Evolutionary conservation across 2,329 filamentous ascomycete genomes (phyloP), one percentile per base, ranked within the genome.

Genomic region (Aspergillus pseudoglaucus): DNA sequence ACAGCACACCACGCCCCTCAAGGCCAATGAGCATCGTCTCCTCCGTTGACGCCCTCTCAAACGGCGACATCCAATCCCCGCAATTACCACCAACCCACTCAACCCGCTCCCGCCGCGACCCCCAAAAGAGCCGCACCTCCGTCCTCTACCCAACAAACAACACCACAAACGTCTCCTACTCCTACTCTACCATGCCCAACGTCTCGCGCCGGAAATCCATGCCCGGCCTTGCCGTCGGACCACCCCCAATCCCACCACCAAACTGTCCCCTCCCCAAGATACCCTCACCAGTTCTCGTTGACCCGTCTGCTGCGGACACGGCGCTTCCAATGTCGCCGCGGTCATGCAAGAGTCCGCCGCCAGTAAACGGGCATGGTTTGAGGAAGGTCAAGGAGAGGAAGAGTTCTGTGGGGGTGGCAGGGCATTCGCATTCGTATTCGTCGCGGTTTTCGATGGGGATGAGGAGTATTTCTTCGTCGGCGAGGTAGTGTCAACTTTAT

Each of bases 221-320:
- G 57, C 60, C 59, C 2, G 64, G 64, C 1, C 49, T 67, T 14
- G 46, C 53, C 8, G 51, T 60, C 25, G 64, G 63, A 0, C 64
- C 63, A 22, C 63, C 64, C 1, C 46, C 52, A 9, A 59, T 58
- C 7, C 64, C 64, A 35, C 64, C 64, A 30, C 64, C 64, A 3
- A 65, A 61, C 37, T 65, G 59, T 35, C 64, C 64, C 1, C 50
- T 67, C 3, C 64, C 64, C 4, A 61, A 66, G 39, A 60, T 67
- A 1, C 64, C 64, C 6, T 58, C 56, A 0, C 52, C 56, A 7
- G 38, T 53, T 4, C 47, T 53, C 17, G 4, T 40, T 18, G 40
- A 38, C 5, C 38, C 51, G n/a, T 14, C 43, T 41, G n/a, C 23
- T 18, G 22, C 25, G 10, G 25, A 30, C 25, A 30, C 25, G 25